Conservation (phyloP, 2,329 filamentous ascomycete genomes). For the Cladobotryum mycophilum region DNA sequence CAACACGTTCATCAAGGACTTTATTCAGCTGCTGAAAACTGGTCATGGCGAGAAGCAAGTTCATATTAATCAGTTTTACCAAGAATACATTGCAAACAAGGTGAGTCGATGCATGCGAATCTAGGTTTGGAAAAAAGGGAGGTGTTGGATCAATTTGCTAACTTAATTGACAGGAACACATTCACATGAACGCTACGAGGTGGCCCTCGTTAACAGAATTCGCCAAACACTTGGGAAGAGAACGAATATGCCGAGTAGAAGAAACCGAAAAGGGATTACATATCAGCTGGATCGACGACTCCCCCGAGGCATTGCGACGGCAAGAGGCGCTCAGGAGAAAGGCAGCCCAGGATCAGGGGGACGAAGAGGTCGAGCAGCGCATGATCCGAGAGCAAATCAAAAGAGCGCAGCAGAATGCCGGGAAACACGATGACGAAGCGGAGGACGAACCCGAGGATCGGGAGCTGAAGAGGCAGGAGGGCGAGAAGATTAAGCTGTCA, state of each 20-base stretch:
- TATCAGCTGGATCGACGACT: conserved; percentile 87
- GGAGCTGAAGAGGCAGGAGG: conserved; percentile 55
- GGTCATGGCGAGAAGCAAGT: conserved; percentile 87
- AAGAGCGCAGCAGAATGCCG: conserved; percentile 54
- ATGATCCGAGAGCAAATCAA: conserved; percentile 79
- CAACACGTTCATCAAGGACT: conserved; percentile 74
- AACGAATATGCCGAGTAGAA: conserved; percentile 85
- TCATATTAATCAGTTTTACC: conserved; percentile 88
- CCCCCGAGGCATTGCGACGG: conserved; percentile 72
- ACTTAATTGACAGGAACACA: conserved; percentile 49
- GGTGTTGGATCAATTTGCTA: background rate
- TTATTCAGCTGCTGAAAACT: conserved; percentile 69
- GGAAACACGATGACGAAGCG: conserved; percentile 33
- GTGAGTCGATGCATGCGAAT: conserved; percentile 1
- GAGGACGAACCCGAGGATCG: conserved; percentile 37
- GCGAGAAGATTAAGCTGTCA: conserved; percentile 69
- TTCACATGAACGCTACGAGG: conserved; percentile 90
- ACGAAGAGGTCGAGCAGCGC: conserved; percentile 82
- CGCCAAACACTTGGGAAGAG: conserved; percentile 75
- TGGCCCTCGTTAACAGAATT: conserved; percentile 88
- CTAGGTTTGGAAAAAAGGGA: background rate
- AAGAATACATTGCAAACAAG: conserved; percentile 83
- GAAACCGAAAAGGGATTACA: conserved; percentile 81
- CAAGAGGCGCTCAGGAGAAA: conserved; percentile 77
- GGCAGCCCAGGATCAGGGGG: conserved; percentile 81